Base-by-base conservation (phyloP, 1,139 yeast species). In the Candida albicans region DNA sequence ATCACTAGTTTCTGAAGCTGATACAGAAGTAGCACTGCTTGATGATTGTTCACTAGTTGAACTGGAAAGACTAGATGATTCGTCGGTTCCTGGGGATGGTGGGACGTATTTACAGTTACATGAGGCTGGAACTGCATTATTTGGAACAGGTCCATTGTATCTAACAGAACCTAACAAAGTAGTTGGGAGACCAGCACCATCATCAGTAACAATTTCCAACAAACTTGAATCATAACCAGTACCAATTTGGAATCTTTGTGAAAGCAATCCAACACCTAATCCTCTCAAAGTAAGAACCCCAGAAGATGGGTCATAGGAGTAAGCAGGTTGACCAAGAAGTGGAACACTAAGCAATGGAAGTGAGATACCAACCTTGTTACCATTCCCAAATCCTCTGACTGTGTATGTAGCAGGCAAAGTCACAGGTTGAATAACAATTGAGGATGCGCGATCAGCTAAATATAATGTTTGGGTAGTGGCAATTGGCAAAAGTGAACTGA, bases 311-410 rank as follows among this genome's bases (percentile, higher is more conserved):
- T 49, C 44, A 41, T 62, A 61, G 3, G 39, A 8, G 33, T 12
- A 50, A n/a, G 42, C 42, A 5, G 55, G 41, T 14, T 39, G 36
- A 26, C 53, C 53, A 29, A 49, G 28, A 31, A 56, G 45, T n/a
- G 43, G 40, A 14, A 38, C 30, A 3, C 41, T 25, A 24, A 52
- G 34, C 36, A 62, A 48, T 8, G 64, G 49, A 26, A 52, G 24
- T 35, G 48, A 51, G 18, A 64, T 35, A 39, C 62, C 65, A 39
- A 67, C 54, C 12, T 48, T 44, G 42, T 67, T 67, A 7, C 67
- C 64, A 42, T 52, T 53, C 42, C 72, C 72, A 44, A 57, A 67
- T 29, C 70, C 70, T 27, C 57, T 58, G 24, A 67, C 69, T 2
- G 48, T 57, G 47, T 55, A 59, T 6, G 64, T 59, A 44, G 52